Percentiles rank a stretch among this genome's conserved stretches.
Evolutionary conservation across 83 land plant species (phyloP).

Genomic region (Picea abies): DNA sequence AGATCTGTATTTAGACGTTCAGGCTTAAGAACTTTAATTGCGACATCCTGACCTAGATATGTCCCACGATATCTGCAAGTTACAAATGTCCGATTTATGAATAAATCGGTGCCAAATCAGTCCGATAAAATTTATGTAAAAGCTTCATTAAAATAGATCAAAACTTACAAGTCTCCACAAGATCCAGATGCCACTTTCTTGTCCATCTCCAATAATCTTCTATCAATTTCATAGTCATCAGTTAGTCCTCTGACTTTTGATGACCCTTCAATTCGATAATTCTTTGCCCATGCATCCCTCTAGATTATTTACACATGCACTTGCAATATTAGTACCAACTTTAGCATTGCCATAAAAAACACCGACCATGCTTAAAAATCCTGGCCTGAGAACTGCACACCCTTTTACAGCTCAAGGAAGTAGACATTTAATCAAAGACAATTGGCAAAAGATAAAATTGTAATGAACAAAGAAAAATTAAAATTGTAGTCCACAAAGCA

Average conservation of each 20-base stretch:
- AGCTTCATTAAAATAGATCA: not conserved
- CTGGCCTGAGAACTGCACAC: not conserved
- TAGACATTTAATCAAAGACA: not conserved
- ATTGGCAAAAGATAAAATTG: not conserved
- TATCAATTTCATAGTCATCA: slow-evolving; percentile 82
- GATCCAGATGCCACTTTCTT: slow-evolving; percentile 88
- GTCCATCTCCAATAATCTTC: slow-evolving; percentile 56
- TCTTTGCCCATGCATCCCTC: slow-evolving; percentile 66
- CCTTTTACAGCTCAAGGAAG: not conserved
- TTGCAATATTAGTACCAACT: slow-evolving; percentile 6
- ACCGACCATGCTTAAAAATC: not conserved
- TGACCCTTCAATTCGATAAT: slow-evolving; percentile 35
- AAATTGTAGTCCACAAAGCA: not conserved
- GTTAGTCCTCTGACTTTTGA: slow-evolving; percentile 13
- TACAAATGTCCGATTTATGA: not conserved
- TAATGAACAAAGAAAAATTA: not conserved
- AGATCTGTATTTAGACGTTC: slow-evolving; percentile 73
- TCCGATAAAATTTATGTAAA: not conserved
- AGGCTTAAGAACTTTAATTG: slow-evolving; percentile 79
- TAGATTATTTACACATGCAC: slow-evolving; percentile 1
- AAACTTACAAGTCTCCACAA: slow-evolving; percentile 91
- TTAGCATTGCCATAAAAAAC: not conserved
- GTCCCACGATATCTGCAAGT: slow-evolving; percentile 70
- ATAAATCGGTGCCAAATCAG: not conserved
- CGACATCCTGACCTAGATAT: slow-evolving; percentile 85